A percentile compares a stretch with the other conserved stretches of the same genome.
These are phyloP conservation scores for Pelargonium myrrhifolium DNA, from an alignment of 441 rosid genomes.

Conservation along the genomic window DNA sequence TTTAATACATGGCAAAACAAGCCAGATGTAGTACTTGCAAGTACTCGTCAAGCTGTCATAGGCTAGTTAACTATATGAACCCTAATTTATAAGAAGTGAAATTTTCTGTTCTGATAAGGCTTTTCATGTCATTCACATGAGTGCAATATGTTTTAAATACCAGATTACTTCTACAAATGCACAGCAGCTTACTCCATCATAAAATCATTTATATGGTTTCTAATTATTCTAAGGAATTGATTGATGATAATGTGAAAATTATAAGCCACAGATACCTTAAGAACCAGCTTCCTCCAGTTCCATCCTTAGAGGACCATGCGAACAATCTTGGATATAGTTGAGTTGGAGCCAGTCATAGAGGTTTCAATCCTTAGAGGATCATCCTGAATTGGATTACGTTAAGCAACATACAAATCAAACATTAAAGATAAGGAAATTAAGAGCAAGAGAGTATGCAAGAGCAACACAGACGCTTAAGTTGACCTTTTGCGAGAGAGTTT, in stretches of 20 bases:
- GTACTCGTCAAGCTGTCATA: not conserved
- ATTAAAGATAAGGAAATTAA: no score
- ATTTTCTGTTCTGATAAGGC: not conserved
- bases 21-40: not conserved
- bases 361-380: no score
- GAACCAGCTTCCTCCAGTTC: not conserved
- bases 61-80: not conserved
- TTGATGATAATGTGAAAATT: constrained; percentile 4
- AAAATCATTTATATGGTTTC: not conserved
- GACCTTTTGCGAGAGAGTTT: no score
- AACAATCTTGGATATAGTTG: no score
- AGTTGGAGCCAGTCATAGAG: no score
- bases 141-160: not conserved
- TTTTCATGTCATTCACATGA: not conserved
- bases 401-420: no score
- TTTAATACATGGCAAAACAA: constrained; percentile 5
- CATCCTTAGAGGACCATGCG: constrained; percentile 39
- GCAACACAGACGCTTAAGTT: no score
- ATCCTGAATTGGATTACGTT: no score
- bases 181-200: not conserved
- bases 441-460: no score
- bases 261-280: not conserved
- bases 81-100: not conserved
- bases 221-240: not conserved
- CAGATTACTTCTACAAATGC: not conserved